Evolutionary conservation across 495 filamentous ascomycete species (phyloP), one percentile per base, ranked within the genome.

Genomic region (Lophiotrema nucula): DNA sequence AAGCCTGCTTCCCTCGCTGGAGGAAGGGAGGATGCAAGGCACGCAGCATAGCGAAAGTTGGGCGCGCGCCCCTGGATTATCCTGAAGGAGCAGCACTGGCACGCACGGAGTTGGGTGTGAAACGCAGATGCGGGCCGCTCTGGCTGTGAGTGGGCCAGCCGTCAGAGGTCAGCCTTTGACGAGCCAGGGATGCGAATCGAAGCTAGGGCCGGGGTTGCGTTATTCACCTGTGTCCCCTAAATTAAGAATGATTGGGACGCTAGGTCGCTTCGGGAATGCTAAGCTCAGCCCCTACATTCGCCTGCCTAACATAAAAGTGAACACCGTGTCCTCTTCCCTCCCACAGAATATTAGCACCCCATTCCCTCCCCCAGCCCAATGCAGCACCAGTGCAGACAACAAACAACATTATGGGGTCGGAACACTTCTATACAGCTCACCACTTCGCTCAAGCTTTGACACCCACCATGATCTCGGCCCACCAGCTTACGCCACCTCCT

Each of bases 141-240:
- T n/a, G 26, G 48, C 19, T 21, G 16, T 18, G 47, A 47, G 49
- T 54, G 31, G 58, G 33, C 43, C 18, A 23, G 8, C 11, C 31
- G 31, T n/a, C n/a, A n/a, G 15, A 15, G 31, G 31, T 35, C 31
- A 35, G 31, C 31, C 31, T 8, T 8, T 35, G 31, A n/a, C n/a
- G 31, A 35, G 31, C 31, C 8, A 35, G 31, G 31, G 31, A 15
- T 35, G 31, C 31, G 31, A 35, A 35, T 16, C 19, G 3, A 31
- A 45, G 44, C 25, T n/a, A 26, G 16, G 43, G 42, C 15, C 48
- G 27, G 50, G 60, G 47, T 58, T 58, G 53, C 33, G 50, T 50
- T 50, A 48, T 50, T 54, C 55, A 43, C 43, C 35, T n/a, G n/a
- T n/a, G n/a, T 35, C 15, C 31, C 49, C 60, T 58, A 64, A 54